phyloP scores from a whole-genome alignment of 257 asterid genomes.

The Craterostigma plantagineum region DNA sequence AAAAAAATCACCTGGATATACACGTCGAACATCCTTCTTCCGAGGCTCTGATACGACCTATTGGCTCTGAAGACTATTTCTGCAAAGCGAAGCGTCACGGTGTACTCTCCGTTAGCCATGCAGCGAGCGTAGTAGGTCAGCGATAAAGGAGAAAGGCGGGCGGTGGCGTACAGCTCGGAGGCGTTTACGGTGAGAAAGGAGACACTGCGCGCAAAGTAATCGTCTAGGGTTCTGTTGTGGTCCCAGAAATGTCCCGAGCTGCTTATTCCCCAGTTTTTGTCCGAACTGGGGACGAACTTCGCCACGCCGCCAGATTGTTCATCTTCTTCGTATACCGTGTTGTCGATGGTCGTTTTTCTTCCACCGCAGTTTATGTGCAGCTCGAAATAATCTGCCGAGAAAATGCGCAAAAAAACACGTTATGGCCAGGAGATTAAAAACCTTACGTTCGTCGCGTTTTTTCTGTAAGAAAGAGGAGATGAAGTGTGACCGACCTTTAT shows the following conservation, averaged over 20 bases:
- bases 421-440: too few relatives aligned
- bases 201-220: conserved; percentile 24
- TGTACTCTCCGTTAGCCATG: conserved; percentile 65
- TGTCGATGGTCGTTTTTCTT: conserved; percentile 15
- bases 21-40: conserved; percentile 71
- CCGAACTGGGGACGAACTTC: conserved; percentile 26
- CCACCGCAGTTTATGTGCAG: conserved; percentile 81
- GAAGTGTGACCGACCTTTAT: too few relatives aligned
- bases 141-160: conserved; percentile 76
- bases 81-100: conserved; percentile 69
- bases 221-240: conserved; percentile 33
- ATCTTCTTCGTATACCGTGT: conserved; percentile 33
- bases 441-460: too few relatives aligned
- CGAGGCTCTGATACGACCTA: conserved; percentile 50
- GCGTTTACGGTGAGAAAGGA: conserved; percentile 20
- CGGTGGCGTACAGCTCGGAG: conserved; percentile 40
- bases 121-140: conserved; percentile 82
- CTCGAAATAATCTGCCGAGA: conserved; percentile 8
- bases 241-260: conserved; percentile 92
- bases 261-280: conserved; percentile 61
- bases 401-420: too few relatives aligned
- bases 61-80: conserved; percentile 63
- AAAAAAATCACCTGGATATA: conserved; percentile 53
- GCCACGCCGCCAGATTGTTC: conserved; percentile 66
- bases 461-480: too few relatives aligned